A percentile compares a stretch with the other conserved stretches of the same genome.
These are phyloP conservation scores for Fusarium multiceps DNA, from an alignment of 2,329 filamentous ascomycete species.

Conservation along the genomic window DNA sequence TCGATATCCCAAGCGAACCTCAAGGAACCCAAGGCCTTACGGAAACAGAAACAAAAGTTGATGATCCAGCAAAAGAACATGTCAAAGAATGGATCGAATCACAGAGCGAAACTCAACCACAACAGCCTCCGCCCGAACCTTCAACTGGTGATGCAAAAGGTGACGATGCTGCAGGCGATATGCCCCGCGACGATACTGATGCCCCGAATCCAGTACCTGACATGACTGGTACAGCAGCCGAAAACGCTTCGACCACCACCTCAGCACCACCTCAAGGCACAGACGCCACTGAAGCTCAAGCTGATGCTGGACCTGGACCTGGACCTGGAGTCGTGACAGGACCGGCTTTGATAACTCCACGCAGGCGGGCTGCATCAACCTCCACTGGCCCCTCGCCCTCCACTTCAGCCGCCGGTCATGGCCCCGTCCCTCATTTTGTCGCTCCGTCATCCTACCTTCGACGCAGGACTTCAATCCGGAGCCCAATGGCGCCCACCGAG, in stretches of 20 bases:
- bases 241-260: constrained; percentile 24
- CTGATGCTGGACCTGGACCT: constrained; percentile 1
- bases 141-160: constrained; percentile 17
- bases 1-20: constrained; percentile 9
- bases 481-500: constrained; percentile 54
- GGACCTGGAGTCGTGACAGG: constrained; percentile 21
- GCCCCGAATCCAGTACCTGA: constrained; percentile 19
- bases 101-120: constrained; percentile 27
- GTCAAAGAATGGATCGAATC: constrained; percentile 37
- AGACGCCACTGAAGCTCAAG: constrained; percentile 5
- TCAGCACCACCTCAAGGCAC: constrained; percentile 21
- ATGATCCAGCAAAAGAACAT: constrained; percentile 26
- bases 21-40: constrained; percentile 13
- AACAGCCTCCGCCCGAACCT: constrained; percentile 25
- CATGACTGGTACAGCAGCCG: constrained; percentile 24
- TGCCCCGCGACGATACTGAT: constrained; percentile 32
- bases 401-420: constrained; percentile 40
- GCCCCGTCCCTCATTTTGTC: constrained; percentile 65
- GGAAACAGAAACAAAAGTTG: constrained; percentile 3
- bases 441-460: constrained; percentile 70
- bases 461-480: constrained; percentile 51
- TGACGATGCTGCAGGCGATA: constrained; percentile 30
- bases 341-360: constrained; percentile 38
- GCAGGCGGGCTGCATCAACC: constrained; percentile 37
- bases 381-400: constrained; percentile 37